These are phyloP conservation scores for Dipodascus albidus DNA, from an alignment of 805 yeast species.

Conservation along the genomic window DNA sequence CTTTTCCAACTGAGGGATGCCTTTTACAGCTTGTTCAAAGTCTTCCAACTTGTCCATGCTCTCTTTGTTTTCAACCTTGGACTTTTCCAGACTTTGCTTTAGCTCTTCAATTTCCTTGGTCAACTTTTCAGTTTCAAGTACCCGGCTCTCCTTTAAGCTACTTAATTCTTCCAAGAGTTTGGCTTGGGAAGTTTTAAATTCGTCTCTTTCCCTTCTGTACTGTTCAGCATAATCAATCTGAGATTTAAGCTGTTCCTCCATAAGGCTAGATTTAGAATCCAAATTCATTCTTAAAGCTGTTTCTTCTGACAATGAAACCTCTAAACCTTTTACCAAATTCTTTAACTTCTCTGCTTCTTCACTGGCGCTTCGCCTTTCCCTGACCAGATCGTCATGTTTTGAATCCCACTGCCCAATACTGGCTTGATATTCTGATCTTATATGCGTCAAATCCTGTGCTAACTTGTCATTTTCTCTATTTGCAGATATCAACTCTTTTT, in stretches of 20 bases:
- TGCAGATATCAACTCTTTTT: slow-evolving; percentile 27
- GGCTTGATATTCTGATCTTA: slow-evolving; percentile 15
- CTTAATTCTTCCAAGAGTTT: slow-evolving; percentile 25
- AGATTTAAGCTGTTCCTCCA: slow-evolving; percentile 23
- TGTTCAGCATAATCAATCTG: slow-evolving; percentile 21
- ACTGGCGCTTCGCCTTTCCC: slow-evolving; percentile 16
- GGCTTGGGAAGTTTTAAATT: slow-evolving; percentile 15
- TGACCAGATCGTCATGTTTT: slow-evolving; percentile 17
- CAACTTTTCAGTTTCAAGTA: slow-evolving; percentile 12
- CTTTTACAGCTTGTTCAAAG: slow-evolving; percentile 17
- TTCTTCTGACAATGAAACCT: slow-evolving; percentile 25
- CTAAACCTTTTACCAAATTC: slow-evolving; percentile 20
- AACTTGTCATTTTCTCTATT: slow-evolving; percentile 20
- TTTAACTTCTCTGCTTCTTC: slow-evolving; percentile 13
- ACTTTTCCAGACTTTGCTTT: slow-evolving; percentile 16
- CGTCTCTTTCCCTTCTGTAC: slow-evolving; percentile 16
- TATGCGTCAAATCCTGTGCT: slow-evolving; percentile 19
- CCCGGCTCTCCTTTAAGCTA: slow-evolving; percentile 6
- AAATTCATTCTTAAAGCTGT: slow-evolving; percentile 10
- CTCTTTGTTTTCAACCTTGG: slow-evolving; percentile 19
- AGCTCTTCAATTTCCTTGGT: slow-evolving; percentile 12
- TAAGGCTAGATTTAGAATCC: slow-evolving; percentile 16
- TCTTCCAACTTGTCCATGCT: slow-evolving; percentile 24
- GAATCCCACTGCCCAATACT: slow-evolving; percentile 10
- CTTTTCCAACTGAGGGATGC: slow-evolving; percentile 32